Evolutionary conservation across 2,329 filamentous ascomycete genomes (phyloP).

Genomic region (Verticillium isaacii): DNA sequence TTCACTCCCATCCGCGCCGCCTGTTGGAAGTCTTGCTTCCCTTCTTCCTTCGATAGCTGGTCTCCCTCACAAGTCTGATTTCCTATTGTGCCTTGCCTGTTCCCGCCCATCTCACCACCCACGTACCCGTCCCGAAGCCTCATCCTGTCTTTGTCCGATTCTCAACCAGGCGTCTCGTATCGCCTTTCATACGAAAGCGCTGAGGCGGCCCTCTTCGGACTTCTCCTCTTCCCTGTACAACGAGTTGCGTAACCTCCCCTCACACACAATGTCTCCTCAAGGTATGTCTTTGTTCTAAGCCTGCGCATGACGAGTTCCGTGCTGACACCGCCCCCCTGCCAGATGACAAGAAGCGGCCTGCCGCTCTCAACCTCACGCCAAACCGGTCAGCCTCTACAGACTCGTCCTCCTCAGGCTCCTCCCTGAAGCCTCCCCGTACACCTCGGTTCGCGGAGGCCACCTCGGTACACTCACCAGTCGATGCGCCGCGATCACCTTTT

Average conservation of each 20-base stretch:
- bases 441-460: slow-evolving; percentile 80
- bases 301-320: slow-evolving; percentile 14
- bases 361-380: slow-evolving; percentile 49
- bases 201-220: not conserved
- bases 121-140: slow-evolving; percentile 1
- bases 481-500: slow-evolving; percentile 52
- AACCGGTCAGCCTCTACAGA: slow-evolving; percentile 43
- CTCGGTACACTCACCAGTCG: slow-evolving; percentile 71
- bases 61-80: slow-evolving; percentile 38
- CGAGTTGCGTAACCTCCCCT: not conserved
- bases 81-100: slow-evolving; percentile 29
- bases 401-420: slow-evolving; percentile 48
- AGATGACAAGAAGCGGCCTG: slow-evolving; percentile 53
- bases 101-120: slow-evolving; percentile 16
- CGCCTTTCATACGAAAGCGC: not conserved
- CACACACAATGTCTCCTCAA: slow-evolving; percentile 31
- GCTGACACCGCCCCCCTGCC: slow-evolving; percentile 13
- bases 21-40: slow-evolving; percentile 22
- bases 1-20: slow-evolving; percentile 32
- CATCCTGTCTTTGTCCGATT: slow-evolving; percentile 14
- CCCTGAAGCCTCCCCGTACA: slow-evolving; percentile 64
- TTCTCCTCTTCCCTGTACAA: not conserved
- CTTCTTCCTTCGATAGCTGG: slow-evolving; percentile 50
- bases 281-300: slow-evolving; percentile 29
- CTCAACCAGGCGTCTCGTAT: not conserved